phyloP scores from a whole-genome alignment of 768 basidiomycete species.

The Hebeloma cylindrosporum region DNA sequence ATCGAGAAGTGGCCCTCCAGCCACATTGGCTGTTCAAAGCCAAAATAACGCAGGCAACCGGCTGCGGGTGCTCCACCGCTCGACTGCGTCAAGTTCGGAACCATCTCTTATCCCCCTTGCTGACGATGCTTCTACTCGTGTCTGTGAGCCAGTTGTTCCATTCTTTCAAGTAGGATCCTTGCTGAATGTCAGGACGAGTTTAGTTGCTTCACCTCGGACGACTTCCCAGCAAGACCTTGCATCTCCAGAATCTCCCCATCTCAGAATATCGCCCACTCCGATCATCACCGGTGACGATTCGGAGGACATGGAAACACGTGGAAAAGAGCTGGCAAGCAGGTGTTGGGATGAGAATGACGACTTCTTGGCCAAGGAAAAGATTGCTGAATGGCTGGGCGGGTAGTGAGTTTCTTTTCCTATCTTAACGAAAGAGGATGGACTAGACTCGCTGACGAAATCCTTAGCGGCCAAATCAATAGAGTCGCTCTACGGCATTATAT shows the following conservation, averaged over 20 bases:
- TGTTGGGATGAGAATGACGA: slow-evolving; percentile 87
- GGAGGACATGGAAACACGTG: slow-evolving; percentile 61
- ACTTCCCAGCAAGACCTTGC: slow-evolving; percentile 53
- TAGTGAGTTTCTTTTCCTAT: slow-evolving; percentile 52
- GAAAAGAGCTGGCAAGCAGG: slow-evolving; percentile 68
- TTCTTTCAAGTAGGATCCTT: slow-evolving; percentile 3
- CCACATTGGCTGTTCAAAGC: slow-evolving; percentile 23
- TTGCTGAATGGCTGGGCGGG: slow-evolving; percentile 95
- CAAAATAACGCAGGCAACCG: slow-evolving; percentile 23
- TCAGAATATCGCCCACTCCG: slow-evolving; percentile 45
- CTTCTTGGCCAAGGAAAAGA: slow-evolving; percentile 85
- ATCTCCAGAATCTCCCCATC: slow-evolving; percentile 49
- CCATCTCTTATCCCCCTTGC: slow-evolving; percentile 67
- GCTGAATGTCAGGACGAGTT: slow-evolving; percentile 3
- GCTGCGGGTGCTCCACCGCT: slow-evolving; percentile 66
- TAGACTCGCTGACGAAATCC: slow-evolving; percentile 10
- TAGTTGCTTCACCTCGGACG: slow-evolving; percentile 27
- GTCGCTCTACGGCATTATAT: slow-evolving; percentile 78
- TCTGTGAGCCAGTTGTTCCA: slow-evolving; percentile 21
- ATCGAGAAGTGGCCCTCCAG: slow-evolving; percentile 39
- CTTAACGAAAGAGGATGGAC: too few species aligned
- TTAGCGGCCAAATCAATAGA: slow-evolving; percentile 75
- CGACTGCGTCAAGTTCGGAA: slow-evolving; percentile 77
- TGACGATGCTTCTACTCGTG: slow-evolving; percentile 51
- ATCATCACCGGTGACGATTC: slow-evolving; percentile 44